Conservation (phyloP, 1,284 basidiomycete species). For the Phellinidium pouzarii region DNA sequence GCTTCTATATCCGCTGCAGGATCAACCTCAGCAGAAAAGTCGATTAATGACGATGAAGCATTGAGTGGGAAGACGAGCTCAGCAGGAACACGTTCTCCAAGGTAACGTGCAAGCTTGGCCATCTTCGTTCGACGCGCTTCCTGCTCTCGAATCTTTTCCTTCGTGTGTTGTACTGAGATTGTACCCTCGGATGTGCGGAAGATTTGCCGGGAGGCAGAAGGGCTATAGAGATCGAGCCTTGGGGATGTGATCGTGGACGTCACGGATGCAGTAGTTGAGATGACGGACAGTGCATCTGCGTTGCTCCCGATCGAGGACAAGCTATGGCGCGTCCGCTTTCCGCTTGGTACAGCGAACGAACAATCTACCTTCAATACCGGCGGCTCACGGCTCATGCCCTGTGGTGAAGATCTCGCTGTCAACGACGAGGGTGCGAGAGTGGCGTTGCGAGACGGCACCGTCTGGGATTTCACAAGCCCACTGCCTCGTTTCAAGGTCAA, state of each 20-base stretch:
- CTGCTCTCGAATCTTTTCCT: neutral
- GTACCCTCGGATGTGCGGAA: neutral
- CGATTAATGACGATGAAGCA: neutral
- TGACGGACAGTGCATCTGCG: constrained; percentile 4
- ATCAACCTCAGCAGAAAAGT: neutral
- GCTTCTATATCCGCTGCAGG: neutral
- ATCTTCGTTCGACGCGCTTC: constrained; percentile 28
- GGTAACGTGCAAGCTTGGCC: constrained; percentile 35
- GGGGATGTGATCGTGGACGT: neutral
- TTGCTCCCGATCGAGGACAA: neutral
- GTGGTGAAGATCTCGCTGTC: neutral
- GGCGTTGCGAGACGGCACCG: neutral
- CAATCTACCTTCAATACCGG: constrained; percentile 15
- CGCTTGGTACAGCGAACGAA: neutral
- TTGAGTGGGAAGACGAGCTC: constrained; percentile 28
- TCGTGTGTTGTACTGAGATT: neutral
- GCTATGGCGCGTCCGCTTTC: constrained; percentile 1
- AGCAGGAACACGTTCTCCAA: constrained; percentile 35
- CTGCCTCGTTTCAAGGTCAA: neutral
- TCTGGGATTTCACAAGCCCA: neutral
- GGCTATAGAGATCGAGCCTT: constrained; percentile 5
- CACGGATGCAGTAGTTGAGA: constrained; percentile 12
- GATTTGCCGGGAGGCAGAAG: neutral
- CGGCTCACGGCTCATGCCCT: neutral
- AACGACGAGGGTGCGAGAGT: neutral